Percentiles rank a stretch among this genome's conserved stretches.
Evolutionary conservation across 208 protist genomes (phyloP).

Genomic region (Crithidia thermophila): DNA sequence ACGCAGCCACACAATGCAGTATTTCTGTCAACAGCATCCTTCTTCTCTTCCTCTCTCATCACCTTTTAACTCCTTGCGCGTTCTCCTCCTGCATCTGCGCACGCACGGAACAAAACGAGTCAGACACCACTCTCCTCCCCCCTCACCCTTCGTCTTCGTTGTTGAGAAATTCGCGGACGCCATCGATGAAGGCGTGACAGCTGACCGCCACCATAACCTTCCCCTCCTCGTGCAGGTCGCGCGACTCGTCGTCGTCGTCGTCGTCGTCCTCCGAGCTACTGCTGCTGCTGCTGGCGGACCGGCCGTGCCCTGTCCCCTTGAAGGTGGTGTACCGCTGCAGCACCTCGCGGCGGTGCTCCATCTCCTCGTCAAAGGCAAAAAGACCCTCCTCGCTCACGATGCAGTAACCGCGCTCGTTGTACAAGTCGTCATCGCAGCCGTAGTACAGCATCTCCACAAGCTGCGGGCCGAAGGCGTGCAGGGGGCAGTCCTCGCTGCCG

Average conservation of each 20-base stretch:
- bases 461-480: constrained; percentile 52
- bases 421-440: constrained; percentile 69
- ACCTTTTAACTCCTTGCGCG: not conserved
- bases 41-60: not conserved
- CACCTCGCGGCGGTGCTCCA: constrained; percentile 32
- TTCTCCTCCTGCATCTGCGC: not conserved
- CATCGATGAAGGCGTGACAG: constrained; percentile 65
- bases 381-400: constrained; percentile 76
- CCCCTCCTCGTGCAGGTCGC: constrained; percentile 42
- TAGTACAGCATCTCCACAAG: constrained; percentile 78
- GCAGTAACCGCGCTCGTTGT: constrained; percentile 78
- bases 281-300: not conserved
- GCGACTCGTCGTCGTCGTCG: constrained; percentile 32
- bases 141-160: constrained; percentile 8
- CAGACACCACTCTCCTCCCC: not conserved
- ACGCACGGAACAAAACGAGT: too few species aligned
- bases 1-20: not conserved
- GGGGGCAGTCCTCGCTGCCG: constrained; percentile 38
- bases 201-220: constrained; percentile 61
- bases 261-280: constrained; percentile 18
- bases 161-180: constrained; percentile 64
- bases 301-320: constrained; percentile 9
- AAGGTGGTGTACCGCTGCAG: constrained; percentile 40
- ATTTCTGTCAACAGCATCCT: too few species aligned
- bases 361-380: constrained; percentile 60